Base-by-base conservation (phyloP, 2,329 filamentous ascomycete genomes). In the Paecilomyces dactylethromorphus region DNA sequence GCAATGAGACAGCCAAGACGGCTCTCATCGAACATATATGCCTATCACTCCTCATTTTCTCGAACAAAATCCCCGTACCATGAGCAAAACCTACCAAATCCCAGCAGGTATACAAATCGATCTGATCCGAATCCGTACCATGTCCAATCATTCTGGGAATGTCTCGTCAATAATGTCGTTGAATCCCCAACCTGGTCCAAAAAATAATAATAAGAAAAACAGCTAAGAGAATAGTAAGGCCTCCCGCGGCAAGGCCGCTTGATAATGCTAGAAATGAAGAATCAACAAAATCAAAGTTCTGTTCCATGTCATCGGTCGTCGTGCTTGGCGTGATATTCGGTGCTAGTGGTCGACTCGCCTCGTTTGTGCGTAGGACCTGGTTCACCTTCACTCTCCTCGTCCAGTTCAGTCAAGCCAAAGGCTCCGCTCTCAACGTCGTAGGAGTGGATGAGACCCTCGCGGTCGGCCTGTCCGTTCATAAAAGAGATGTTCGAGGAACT, bases 361-460 rank as follows among this genome's bases (percentile, higher is more conserved):
- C 58, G 64, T 58, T 71, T 66, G 57, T 67, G 69, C 1, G 70
- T 74, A 57, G 72, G 71, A n/a, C 72, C 72, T 12, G 71, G 71
- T 58, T 69, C 72, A 8, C 71, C 87, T 31, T 90, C 88, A 64
- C 83, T 89, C 62, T 94, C 90, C 64, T 92, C 89, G 1, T 88
- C 83, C 45, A 97, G 78, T 66, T 96, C 91, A 13, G 85, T 85
- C 53, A 97, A 80, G 49, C 90, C 90, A 63, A 95, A 91, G 4
- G 84, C 85, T 50, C 82, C 82, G 52, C 89, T 86, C 71, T 97
- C 92, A 61, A 94, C 86, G 67, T 97, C 93, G 68, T 96, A 97
- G 11, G 87, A 88, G 61, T 89, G 88, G 74, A 97, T 96, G 24
- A 97, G 80, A 3, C 90, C 90, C 64, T 92, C 87, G 57, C 90